Evolutionary conservation across 208 protist species (phyloP).

Genomic region (Leishmania tarentolae): DNA sequence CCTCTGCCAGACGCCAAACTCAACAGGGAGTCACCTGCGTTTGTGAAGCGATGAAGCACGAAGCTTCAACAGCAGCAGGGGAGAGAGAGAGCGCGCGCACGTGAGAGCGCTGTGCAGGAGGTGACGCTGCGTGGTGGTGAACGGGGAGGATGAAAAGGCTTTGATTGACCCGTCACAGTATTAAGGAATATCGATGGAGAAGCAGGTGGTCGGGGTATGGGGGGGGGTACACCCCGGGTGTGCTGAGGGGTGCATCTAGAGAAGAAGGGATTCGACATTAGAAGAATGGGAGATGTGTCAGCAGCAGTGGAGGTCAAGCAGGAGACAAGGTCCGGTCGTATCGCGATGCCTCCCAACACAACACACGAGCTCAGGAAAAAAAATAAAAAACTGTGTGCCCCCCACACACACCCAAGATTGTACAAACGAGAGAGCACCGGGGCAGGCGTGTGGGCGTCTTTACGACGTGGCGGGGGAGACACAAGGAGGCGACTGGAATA

Average conservation of each 20-base stretch:
- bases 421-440: background rate
- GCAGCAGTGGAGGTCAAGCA: background rate
- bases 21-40: background rate
- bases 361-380: background rate
- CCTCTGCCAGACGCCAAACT: background rate
- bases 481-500: too few relatives aligned
- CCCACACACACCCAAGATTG: background rate
- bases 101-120: background rate
- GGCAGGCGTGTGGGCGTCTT: background rate
- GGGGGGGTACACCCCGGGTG: background rate
- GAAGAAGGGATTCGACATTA: background rate
- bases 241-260: background rate
- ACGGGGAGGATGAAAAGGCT: background rate
- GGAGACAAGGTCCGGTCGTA: background rate
- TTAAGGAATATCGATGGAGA: background rate
- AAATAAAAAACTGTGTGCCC: too few relatives aligned
- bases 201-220: background rate
- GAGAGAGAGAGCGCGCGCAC: background rate
- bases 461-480: background rate
- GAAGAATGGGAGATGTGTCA: background rate
- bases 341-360: background rate
- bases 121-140: background rate
- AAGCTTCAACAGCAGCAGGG: background rate
- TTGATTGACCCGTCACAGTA: background rate
- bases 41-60: background rate